Base-by-base conservation (phyloP, 2,329 filamentous ascomycete species). In the Rhinocladiella similis region DNA sequence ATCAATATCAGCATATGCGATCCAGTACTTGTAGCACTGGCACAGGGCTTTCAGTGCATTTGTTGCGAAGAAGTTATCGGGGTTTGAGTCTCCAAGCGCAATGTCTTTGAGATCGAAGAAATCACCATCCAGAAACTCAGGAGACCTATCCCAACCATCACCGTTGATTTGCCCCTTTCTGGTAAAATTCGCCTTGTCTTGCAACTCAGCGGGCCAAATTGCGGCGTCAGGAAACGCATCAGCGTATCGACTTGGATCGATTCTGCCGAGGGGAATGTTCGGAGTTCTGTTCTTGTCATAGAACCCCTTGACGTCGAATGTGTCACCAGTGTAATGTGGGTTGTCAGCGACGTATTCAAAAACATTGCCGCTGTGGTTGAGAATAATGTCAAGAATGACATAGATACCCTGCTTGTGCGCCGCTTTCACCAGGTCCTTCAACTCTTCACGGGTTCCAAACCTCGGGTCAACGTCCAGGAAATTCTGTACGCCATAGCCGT, bases 11-110 rank as follows among this genome's bases (percentile, higher is more conserved):
- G 48, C 43, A 29, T 51, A 56, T 9, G 47, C 52, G 35, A 59
- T 56, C 56, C 56, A 55, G 42, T 55, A 59, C 29, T 56, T 55
- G 41, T 59, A 59, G 52, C 42, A 50, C 18, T 48, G 38, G 27
- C 41, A 46, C 22, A 56, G 25, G 20, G 47, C 54, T 25, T 41
- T 45, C 47, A 56, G 25, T 3, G 56, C 42, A 12, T 38, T 33
- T 3, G 41, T 52, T 12, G 52, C 43, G 20, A 2, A 35, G 47
- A 59, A 59, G 22, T 55, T 51, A 27, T 58, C 50, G 14, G 55
- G 45, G 14, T 42, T 39, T 36, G 49, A 29, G 14, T 20, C n/a
- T 39, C 50, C 55, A 10, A 58, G 38, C 3, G 50, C 55, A 7
- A 58, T 46, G 29, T 58, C 55, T 22, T 58, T 58, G 35, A 58